Evolutionary conservation across 768 basidiomycete species (phyloP).

Genomic region (Suillus subaureus): DNA sequence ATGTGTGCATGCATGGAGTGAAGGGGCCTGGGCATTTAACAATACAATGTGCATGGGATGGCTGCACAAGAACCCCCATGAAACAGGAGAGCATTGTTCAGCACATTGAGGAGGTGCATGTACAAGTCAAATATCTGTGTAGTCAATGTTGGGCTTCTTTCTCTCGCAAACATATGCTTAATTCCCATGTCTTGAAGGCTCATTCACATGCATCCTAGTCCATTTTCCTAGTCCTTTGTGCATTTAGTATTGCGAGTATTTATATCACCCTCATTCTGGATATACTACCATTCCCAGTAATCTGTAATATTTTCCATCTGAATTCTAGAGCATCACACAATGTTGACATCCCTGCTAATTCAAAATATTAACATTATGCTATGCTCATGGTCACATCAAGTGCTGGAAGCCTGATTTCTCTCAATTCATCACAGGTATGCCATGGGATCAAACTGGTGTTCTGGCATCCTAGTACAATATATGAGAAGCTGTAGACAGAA

Average conservation of each 20-base stretch:
- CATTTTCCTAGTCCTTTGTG: neutral
- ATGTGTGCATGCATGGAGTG: constrained; percentile 27
- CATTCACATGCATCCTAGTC: constrained; percentile 3
- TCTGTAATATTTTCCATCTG: neutral
- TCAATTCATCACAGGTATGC: neutral
- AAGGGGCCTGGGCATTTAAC: constrained; percentile 14
- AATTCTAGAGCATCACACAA: neutral
- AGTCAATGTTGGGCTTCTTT: constrained; percentile 23
- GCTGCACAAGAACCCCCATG: constrained; percentile 20
- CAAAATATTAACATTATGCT: neutral
- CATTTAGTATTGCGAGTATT: neutral
- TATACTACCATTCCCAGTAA: neutral
- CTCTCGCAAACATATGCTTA: constrained; percentile 28
- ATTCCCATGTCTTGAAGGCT: constrained; percentile 12
- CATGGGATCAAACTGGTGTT: neutral
- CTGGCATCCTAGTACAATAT: neutral
- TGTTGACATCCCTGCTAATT: neutral
- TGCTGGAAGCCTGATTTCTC: neutral
- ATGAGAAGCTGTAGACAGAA: neutral
- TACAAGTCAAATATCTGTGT: constrained; percentile 20
- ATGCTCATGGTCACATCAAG: neutral
- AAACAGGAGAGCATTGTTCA: constrained; percentile 31
- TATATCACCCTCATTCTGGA: neutral
- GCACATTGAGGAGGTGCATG: constrained; percentile 29
- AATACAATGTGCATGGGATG: constrained; percentile 22